phyloP scores from a whole-genome alignment of 148 eudicot species.

The Euryodendron excelsum region DNA sequence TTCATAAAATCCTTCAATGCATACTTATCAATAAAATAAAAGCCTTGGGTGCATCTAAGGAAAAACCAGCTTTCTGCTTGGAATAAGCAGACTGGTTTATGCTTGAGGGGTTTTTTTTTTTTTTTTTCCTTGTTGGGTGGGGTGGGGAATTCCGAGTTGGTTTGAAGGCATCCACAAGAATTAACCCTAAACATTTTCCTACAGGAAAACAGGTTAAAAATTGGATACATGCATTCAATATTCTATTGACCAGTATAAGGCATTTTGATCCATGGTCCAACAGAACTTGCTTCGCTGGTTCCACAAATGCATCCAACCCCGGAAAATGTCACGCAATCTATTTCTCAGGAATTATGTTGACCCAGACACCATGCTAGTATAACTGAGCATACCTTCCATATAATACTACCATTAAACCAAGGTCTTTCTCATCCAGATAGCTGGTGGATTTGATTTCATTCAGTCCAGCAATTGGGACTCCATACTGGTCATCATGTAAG shows the following conservation, averaged over 20 bases:
- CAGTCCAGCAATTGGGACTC: conserved; percentile 11
- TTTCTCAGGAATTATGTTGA: not conserved
- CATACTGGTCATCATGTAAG: conserved; percentile 17
- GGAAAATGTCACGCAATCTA: not conserved
- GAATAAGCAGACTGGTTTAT: not conserved
- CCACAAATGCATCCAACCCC: not conserved
- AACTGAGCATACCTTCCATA: conserved; percentile 48
- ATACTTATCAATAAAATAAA: no score
- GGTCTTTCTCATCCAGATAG: conserved; percentile 32
- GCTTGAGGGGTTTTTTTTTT: not conserved
- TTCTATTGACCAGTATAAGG: not conserved
- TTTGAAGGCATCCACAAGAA: not conserved
- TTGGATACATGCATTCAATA: no score
- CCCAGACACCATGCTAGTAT: not conserved
- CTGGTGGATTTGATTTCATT: conserved; percentile 21
- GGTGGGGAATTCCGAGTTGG: not conserved
- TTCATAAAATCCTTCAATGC: not conserved
- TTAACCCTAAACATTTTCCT: not conserved
- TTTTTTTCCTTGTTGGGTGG: not conserved
- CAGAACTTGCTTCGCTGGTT: not conserved
- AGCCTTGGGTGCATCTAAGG: not conserved
- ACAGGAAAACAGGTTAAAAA: not conserved
- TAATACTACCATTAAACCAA: conserved; percentile 47
- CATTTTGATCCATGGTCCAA: not conserved
- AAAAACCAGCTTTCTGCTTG: not conserved